phyloP scores from a whole-genome alignment of 768 basidiomycete genomes.

The Butyriboletus loyo region DNA sequence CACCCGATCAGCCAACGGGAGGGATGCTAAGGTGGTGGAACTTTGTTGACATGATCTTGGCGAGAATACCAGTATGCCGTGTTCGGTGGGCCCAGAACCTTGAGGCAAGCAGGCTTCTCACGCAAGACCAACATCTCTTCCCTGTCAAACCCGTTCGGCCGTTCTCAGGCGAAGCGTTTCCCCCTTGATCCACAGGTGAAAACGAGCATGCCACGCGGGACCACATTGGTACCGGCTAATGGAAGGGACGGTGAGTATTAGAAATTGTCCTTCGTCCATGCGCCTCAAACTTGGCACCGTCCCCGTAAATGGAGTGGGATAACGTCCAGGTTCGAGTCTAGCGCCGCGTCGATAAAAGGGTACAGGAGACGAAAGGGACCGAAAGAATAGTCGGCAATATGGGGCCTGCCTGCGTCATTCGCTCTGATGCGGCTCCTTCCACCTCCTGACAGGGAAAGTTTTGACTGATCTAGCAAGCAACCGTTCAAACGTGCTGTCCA shows the following conservation, averaged over 20 bases:
- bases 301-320: not conserved
- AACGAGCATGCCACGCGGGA: constrained; percentile 1
- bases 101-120: constrained; percentile 13
- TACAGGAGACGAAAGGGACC: not conserved
- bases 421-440: not conserved
- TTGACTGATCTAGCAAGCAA: not conserved
- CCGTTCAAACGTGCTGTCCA: not conserved
- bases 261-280: not conserved
- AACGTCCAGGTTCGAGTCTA: not conserved
- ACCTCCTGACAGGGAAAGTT: not conserved
- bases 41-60: constrained; percentile 10
- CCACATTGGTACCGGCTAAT: not conserved
- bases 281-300: not conserved
- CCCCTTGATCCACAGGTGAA: constrained; percentile 4
- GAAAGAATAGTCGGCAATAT: not conserved
- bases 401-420: not conserved
- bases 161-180: constrained; percentile 14
- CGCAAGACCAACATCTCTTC: constrained; percentile 7
- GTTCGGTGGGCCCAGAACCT: constrained; percentile 17
- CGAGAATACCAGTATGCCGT: constrained; percentile 10
- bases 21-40: constrained; percentile 1
- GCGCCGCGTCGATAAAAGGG: not conserved
- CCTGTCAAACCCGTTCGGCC: not conserved
- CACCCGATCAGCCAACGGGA: constrained; percentile 9
- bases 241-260: not conserved